Evolutionary conservation across 2,329 filamentous ascomycete species (phyloP), one percentile per base, ranked within the genome.

Genomic region (Trichoderma sp.): DNA sequence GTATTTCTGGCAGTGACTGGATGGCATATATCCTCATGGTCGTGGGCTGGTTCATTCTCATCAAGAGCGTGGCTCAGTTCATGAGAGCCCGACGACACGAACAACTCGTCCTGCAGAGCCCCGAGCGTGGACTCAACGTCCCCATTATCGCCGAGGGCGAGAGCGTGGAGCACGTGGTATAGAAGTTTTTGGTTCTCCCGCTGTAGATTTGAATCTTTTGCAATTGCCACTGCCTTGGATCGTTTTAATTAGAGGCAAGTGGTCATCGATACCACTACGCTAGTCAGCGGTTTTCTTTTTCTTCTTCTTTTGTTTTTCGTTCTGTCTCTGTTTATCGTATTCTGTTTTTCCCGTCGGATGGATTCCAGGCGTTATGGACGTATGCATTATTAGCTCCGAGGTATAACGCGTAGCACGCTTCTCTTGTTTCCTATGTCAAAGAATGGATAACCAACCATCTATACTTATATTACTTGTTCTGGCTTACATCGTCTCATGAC

Each of bases 31-130:
- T 92, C 18, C 81, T 99, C 59, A 99, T 99, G 96, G 92, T 99
- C 76, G 91, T 97, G 1, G 96, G 96, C 5, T 99, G 96, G 96
- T 98, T 98, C 77, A 94, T 99, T 71, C 83, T 99, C 71, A 98
- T 99, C 77, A 89, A 94, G 79, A 90, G 94, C n/a, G 89, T 97
- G 21, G 94, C 91, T 74, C 94, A 98, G 78, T 99, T 96, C 77
- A 81, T 98, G 71, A 88, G 90, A 73, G 96, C 94, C 46, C 87
- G 95, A 77, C 86, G 93, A 76, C 96, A 98, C 77, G 96, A 99
- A 82, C 92, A 96, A 78, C 84, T 99, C 61, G 93, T 99, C 5
- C 82, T 97, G 73, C 94, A 97, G 78, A 97, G 93, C 77, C 96
- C 96, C 0, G 94, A 97, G 75, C 87, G 96, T 43, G 94, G 95